A percentile compares a stretch with the other conserved stretches of the same genome.
phyloP scores from a whole-genome alignment of 2,329 filamentous ascomycete species.

The Parascedosporium putredinis region DNA sequence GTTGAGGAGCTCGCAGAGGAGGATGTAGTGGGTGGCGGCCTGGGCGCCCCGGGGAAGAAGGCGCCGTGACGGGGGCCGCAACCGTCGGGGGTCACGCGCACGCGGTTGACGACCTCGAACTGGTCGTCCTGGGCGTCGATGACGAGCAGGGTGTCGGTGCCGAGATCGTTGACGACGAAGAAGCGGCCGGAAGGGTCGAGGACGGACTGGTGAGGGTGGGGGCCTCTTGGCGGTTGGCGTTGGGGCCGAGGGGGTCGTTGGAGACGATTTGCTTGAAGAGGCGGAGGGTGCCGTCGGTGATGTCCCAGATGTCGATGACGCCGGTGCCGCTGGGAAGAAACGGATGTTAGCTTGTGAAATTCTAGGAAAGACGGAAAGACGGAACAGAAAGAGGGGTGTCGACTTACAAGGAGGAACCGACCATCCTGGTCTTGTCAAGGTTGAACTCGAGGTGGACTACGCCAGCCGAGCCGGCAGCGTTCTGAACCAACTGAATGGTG shows the following conservation, averaged over 20 bases:
- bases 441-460: constrained; percentile 39
- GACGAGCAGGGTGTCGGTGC: constrained; percentile 34
- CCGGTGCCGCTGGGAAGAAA: constrained; percentile 23
- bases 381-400: neutral
- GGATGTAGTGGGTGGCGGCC: constrained; percentile 32
- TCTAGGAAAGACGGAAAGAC: neutral
- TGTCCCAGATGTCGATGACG: constrained; percentile 36
- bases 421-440: constrained; percentile 30
- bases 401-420: constrained; percentile 29
- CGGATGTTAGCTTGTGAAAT: no score
- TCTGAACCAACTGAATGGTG: constrained; percentile 17
- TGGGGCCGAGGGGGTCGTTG: constrained; percentile 23
- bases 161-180: constrained; percentile 37
- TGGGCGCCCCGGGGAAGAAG: constrained; percentile 28
- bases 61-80: constrained; percentile 40
- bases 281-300: constrained; percentile 23
- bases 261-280: constrained; percentile 27
- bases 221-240: constrained; percentile 25
- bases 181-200: constrained; percentile 38
- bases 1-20: constrained; percentile 37
- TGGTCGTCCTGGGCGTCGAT: constrained; percentile 31
- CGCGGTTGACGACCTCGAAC: constrained; percentile 25
- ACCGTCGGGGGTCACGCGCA: constrained; percentile 24
- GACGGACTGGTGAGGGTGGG: constrained; percentile 36
- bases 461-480: constrained; percentile 23